Evolutionary conservation across 805 yeast species (phyloP).

Genomic region (Torulaspora delbrueckii): DNA sequence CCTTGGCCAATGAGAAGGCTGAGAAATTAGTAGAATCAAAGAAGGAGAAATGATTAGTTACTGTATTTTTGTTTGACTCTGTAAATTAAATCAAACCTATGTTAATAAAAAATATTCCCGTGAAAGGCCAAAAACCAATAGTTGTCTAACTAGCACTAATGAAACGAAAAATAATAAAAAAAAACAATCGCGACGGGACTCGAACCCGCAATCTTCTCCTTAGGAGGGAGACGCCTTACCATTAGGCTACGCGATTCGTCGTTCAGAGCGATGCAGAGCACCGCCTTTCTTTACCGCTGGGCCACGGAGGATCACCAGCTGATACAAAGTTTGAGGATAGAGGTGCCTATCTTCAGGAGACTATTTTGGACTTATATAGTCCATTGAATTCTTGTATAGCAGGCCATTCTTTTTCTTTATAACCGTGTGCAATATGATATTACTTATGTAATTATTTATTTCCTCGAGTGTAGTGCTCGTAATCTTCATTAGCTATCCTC

Average conservation of each 20-base stretch:
- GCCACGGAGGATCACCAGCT: constrained; percentile 2
- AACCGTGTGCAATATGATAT: no score
- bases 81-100: background rate
- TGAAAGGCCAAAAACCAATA: no score
- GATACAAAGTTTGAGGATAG: background rate
- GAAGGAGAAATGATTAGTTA: constrained; percentile 5
- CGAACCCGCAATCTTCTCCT: constrained; percentile 67
- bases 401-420: no score
- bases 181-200: constrained; percentile 55
- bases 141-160: no score
- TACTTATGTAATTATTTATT: background rate
- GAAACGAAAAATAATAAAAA: background rate
- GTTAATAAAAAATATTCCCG: no score
- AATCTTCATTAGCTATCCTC: constrained; percentile 21
- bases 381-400: no score
- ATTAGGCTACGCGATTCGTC: constrained; percentile 49
- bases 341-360: background rate
- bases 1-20: constrained; percentile 16
- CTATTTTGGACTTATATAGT: no score
- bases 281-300: background rate
- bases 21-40: constrained; percentile 16
- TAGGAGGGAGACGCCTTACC: constrained; percentile 68
- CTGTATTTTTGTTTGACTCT: background rate
- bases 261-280: background rate
- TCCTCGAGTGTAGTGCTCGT: constrained; percentile 10